Evolutionary conservation across 2,329 filamentous ascomycete genomes (phyloP).

Genomic region (Alternaria conjuncta): DNA sequence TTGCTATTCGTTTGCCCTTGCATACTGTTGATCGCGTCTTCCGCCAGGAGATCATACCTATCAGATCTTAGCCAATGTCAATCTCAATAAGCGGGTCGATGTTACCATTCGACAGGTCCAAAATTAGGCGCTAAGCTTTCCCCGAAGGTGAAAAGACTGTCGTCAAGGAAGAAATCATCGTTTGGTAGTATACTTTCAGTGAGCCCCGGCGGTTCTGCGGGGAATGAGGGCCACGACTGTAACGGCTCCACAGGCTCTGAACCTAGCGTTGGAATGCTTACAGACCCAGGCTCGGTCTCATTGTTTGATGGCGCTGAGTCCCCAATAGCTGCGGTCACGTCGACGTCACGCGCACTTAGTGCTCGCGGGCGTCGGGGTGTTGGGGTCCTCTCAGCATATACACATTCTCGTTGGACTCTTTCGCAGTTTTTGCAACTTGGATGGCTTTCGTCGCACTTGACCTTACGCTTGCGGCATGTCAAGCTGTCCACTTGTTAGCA

Average conservation of each 20-base stretch:
- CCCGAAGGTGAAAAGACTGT: slow-evolving; percentile 31
- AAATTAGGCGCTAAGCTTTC: slow-evolving; percentile 46
- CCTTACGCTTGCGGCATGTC: slow-evolving; percentile 56
- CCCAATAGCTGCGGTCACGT: slow-evolving; percentile 8
- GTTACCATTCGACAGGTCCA: slow-evolving; percentile 53
- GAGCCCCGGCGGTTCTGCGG: slow-evolving; percentile 16
- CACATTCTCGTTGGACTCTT: slow-evolving; percentile 51
- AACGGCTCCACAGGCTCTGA: slow-evolving; percentile 10
- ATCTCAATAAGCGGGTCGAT: background rate
- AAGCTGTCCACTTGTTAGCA: slow-evolving; percentile 36
- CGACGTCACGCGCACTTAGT: slow-evolving; percentile 18
- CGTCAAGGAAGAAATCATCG: slow-evolving; percentile 33
- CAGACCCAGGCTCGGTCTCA: background rate
- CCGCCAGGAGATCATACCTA: slow-evolving; percentile 53
- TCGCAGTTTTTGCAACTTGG: slow-evolving; percentile 53
- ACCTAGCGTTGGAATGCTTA: slow-evolving; percentile 9
- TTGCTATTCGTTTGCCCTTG: slow-evolving; percentile 38
- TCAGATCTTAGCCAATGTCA: background rate
- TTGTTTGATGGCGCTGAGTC: slow-evolving; percentile 4
- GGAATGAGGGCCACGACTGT: slow-evolving; percentile 25
- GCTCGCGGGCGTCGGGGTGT: slow-evolving; percentile 15
- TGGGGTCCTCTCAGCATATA: slow-evolving; percentile 36
- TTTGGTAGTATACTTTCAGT: slow-evolving; percentile 26
- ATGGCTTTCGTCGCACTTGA: slow-evolving; percentile 59
- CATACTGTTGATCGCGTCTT: slow-evolving; percentile 49